Evolutionary conservation across 192 early-diverging fungal genomes (phyloP), one percentile per base, ranked within the genome.

Genomic region (Paraglomus brasilianum): DNA sequence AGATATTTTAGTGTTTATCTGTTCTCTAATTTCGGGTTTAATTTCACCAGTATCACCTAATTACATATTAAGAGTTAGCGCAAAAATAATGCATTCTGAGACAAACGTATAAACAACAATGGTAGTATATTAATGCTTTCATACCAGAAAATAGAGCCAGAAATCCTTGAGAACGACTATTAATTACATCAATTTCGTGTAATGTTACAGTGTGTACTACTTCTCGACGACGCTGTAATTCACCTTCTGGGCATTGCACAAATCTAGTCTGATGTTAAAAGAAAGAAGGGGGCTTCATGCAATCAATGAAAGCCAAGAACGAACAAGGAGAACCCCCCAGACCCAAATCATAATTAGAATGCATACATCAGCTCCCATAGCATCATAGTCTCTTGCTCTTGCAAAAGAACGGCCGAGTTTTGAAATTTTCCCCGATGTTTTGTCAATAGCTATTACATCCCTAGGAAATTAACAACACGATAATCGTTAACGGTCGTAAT

Each of bases 161-260:
- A 77, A 97, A 98, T 1, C 97, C 97, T 76, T 99, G 97, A 43
- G 92, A 91, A 60, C 95, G 83, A 70, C 91, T 92, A 86, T 99
- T 99, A 77, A 98, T 98, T 7, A 98, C 97, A 78, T 99, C 97
- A 75, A 98, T 93, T 82, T 99, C 97, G 75, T 99, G 97, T 61
- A 99, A 82, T n/a, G 96, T 92, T 5, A 99, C 95, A 8, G 93
- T 96, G 69, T 99, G 97, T 36, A 99, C 96, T 21, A 95, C 88
- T 75, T 98, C 96, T 79, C 96, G 96, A 49, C 93, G 87, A 73
- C 92, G 94, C 75, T 99, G 97, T 22, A 99, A 83, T 79, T 99
- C 97, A 43, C 97, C 97, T 60, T 99, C 96, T 8, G 97, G 97
- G 72, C 96, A 98, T 81, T 95, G 95, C 5, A 99, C 97, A 85